Conservation (phyloP, 257 asterid species). For the Jacaranda mimosifolia region DNA sequence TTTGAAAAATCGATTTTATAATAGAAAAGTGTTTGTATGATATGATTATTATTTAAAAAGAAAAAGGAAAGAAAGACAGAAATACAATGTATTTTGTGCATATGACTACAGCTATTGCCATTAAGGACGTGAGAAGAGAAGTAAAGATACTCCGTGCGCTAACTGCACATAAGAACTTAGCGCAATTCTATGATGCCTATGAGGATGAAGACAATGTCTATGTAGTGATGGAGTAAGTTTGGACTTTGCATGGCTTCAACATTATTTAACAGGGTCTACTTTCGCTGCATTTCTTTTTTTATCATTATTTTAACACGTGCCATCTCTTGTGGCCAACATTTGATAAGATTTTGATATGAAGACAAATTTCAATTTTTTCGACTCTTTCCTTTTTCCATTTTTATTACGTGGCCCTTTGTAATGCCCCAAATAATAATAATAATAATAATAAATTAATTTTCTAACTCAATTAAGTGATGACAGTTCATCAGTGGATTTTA, state of each 20-base stretch:
- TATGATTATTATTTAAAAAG: neutral
- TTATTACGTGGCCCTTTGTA: slow-evolving; percentile 1
- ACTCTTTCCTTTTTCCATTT: neutral
- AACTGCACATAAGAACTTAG: slow-evolving; percentile 62
- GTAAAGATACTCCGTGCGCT: slow-evolving; percentile 66
- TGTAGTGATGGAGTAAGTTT: slow-evolving; percentile 73
- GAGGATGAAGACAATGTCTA: slow-evolving; percentile 69
- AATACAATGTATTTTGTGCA: slow-evolving; percentile 32
- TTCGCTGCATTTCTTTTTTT: slow-evolving; percentile 10
- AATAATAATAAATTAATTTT: too few species aligned
- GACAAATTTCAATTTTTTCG: neutral
- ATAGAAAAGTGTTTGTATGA: neutral
- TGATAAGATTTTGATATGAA: neutral
- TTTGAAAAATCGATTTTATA: neutral
- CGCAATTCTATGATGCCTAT: slow-evolving; percentile 62
- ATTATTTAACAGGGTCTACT: slow-evolving; percentile 10
- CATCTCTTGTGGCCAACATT: neutral
- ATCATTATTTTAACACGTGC: neutral
- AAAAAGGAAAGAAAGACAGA: neutral
- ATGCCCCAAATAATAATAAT: too few species aligned
- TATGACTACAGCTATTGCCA: slow-evolving; percentile 72
- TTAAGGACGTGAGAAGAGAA: slow-evolving; percentile 70
- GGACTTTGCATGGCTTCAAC: slow-evolving; percentile 5
- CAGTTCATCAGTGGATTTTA: too few species aligned
- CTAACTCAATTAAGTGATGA: too few species aligned